Evolutionary conservation across 2,329 filamentous ascomycete species (phyloP), one percentile per base, ranked within the genome.

Genomic region (Diaporthe citriasiana): DNA sequence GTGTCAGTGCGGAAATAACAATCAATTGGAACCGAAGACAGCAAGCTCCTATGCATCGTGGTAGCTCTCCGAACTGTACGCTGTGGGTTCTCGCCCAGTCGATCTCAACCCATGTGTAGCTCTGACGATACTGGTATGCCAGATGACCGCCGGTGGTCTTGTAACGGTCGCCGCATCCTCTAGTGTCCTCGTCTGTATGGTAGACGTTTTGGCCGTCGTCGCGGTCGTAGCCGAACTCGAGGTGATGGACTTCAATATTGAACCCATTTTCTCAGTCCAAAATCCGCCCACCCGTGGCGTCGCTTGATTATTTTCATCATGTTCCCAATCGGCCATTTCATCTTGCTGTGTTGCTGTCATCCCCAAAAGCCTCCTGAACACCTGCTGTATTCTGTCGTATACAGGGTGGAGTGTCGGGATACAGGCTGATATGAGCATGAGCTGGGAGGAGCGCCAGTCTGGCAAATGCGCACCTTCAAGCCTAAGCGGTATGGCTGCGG

Each of bases 401-500:
- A 66, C 45, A n/a, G 63, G 63, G 33, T 66, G 63, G n/a, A 66
- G 63, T 15, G 63, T 66, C 30, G 63, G 45, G 22, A 66, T 9
- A 66, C 63, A 66, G 33, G 63, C 45, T 27, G 63, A 66, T 15
- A 66, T 66, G 15, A 66, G 63, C 63, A 66, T 66, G 45, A 66
- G 27, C 60, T 66, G 60, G 42, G 42, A 38, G 10, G 60, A 25
- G 30, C 45, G 30, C 51, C 33, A 66, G 47, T 66, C 63, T 25
- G 22, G 13, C 13, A 12, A 25, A 25, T 38, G 13, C 19, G 19
- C 30, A 19, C 4, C 15, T 27, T 40, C 42, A 35, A 27, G 12
- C 45, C 19, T 22, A 15, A 0, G 8, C 60, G 35, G n/a, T 15
- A 25, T 25, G 35, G n/a, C 12, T 42, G 30, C 19, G 45, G 45